These are phyloP conservation scores for Leishmania gerbilli DNA, from an alignment of 208 protist genomes.

Conservation along the genomic window DNA sequence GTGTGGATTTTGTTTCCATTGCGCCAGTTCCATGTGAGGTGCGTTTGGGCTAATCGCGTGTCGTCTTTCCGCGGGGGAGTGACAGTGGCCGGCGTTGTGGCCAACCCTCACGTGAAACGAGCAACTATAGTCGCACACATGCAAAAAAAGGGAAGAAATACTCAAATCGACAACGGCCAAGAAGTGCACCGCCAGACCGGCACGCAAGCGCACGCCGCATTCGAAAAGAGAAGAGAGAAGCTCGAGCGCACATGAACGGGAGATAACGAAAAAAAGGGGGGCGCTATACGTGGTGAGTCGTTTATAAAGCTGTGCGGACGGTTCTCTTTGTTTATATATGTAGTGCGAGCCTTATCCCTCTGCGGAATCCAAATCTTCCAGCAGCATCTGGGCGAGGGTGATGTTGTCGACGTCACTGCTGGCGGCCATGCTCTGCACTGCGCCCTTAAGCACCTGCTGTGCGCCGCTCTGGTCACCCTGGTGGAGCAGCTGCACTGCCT, in stretches of 20 bases:
- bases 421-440: slow-evolving; percentile 8
- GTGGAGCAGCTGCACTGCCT: slow-evolving; percentile 62
- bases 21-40: not conserved
- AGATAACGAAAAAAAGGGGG: not conserved
- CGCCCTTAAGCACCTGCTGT: slow-evolving; percentile 21
- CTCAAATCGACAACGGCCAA: not conserved
- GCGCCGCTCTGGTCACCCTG: slow-evolving; percentile 46
- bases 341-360: slow-evolving; percentile 7
- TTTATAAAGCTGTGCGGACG: too few relatives aligned
- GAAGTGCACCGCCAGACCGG: not conserved
- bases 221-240: not conserved
- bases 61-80: not conserved
- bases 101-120: not conserved
- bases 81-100: not conserved
- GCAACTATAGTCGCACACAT: not conserved
- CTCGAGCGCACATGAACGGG: not conserved
- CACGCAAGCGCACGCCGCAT: not conserved
- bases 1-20: not conserved
- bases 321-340: too few relatives aligned
- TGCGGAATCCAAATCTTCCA: slow-evolving; percentile 44
- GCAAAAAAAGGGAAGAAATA: not conserved
- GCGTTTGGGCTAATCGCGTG: not conserved
- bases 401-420: slow-evolving; percentile 33
- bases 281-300: not conserved
- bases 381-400: slow-evolving; percentile 43